Conservation (phyloP, 2,329 filamentous ascomycete genomes). For the Leptographium galeiforme region DNA sequence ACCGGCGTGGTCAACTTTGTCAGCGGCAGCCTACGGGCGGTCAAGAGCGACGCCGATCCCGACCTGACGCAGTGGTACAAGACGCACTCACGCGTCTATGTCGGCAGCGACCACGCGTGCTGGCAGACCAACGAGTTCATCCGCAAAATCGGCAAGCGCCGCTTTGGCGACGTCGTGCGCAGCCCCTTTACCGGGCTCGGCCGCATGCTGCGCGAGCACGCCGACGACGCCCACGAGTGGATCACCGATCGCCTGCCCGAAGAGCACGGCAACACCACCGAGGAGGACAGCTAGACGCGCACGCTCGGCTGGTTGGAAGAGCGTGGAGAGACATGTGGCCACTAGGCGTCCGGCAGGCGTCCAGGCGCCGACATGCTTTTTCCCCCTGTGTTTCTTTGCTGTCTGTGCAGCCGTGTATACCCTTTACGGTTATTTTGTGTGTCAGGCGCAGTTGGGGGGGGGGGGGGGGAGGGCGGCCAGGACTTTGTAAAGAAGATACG, state of each 20-base stretch:
- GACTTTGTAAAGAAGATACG: no score
- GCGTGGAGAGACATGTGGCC: no score
- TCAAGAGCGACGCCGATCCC: slow-evolving; percentile 67
- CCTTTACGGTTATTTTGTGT: no score
- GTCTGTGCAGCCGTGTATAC: no score
- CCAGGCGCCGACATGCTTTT: no score
- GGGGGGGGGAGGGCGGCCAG: no score
- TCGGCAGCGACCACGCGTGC: slow-evolving; percentile 60
- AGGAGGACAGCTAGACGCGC: slow-evolving; percentile 26
- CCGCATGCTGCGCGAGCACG: slow-evolving; percentile 44
- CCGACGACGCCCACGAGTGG: slow-evolving; percentile 37
- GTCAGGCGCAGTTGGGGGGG: no score
- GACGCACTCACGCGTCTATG: slow-evolving; percentile 65
- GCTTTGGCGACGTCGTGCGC: slow-evolving; percentile 44
- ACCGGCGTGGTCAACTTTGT: slow-evolving; percentile 71
- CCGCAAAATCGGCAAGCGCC: slow-evolving; percentile 44
- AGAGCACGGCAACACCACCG: slow-evolving; percentile 30
- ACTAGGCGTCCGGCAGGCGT: no score
- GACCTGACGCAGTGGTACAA: slow-evolving; percentile 71
- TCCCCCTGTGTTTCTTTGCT: no score
- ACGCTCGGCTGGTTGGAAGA: no score
- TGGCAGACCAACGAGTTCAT: slow-evolving; percentile 53
- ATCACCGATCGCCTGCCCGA: slow-evolving; percentile 27
- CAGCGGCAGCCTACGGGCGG: slow-evolving; percentile 59
- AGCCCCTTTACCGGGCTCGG: slow-evolving; percentile 35